Evolutionary conservation across 768 basidiomycete species (phyloP).

Genomic region (Russula emetica): DNA sequence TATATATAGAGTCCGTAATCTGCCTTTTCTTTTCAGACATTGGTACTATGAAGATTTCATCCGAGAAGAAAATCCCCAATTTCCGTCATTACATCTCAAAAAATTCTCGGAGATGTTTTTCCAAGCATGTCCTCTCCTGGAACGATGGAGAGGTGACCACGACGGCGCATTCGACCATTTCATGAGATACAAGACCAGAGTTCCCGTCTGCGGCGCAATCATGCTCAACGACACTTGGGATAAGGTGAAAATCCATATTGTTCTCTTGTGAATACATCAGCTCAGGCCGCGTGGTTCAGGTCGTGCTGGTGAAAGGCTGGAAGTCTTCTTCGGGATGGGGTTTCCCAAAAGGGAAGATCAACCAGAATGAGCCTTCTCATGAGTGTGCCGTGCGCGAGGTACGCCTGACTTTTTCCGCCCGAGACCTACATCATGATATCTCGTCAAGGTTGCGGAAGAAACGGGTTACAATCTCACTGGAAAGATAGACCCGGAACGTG

Average conservation of each 20-base stretch:
- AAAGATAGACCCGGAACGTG: slow-evolving; percentile 59
- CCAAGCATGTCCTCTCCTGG: slow-evolving; percentile 74
- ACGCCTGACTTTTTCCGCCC: slow-evolving; percentile 29
- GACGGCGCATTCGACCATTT: slow-evolving; percentile 84
- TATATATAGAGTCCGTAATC: slow-evolving; percentile 21
- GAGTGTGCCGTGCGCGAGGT: slow-evolving; percentile 93
- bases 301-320: slow-evolving; percentile 97
- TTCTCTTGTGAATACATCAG: slow-evolving; percentile 20
- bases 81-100: slow-evolving; percentile 86
- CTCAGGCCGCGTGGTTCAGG: slow-evolving; percentile 45
- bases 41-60: slow-evolving; percentile 99
- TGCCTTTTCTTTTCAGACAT: slow-evolving; percentile 53
- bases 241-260: slow-evolving; percentile 55
- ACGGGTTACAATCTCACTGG: slow-evolving; percentile 87
- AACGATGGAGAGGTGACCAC: slow-evolving; percentile 79
- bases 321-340: slow-evolving; percentile 96
- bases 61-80: slow-evolving; percentile 80
- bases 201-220: slow-evolving; percentile 97
- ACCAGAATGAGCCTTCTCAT: slow-evolving; percentile 79
- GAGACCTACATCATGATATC: slow-evolving; percentile 8
- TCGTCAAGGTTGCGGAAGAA: slow-evolving; percentile 83
- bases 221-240: slow-evolving; percentile 90
- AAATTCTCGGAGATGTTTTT: slow-evolving; percentile 92
- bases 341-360: slow-evolving; percentile 99
- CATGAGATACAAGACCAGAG: slow-evolving; percentile 93